These are phyloP conservation scores for Nannochloropsis salina DNA, from an alignment of 108 stramenopile species.

Conservation along the genomic window DNA sequence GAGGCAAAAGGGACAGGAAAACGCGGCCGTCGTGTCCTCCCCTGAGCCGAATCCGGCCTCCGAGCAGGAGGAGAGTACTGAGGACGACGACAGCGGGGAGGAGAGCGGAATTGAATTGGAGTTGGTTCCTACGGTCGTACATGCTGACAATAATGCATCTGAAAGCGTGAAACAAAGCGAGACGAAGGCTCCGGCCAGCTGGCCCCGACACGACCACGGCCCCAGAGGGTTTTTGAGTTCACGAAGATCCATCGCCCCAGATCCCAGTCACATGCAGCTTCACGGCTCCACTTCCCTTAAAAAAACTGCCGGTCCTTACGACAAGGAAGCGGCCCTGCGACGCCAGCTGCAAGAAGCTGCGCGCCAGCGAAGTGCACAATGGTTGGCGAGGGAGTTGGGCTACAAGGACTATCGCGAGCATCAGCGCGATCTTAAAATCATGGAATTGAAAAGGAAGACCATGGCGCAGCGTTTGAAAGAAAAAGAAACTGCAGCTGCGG, in stretches of 20 bases:
- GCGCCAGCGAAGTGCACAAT: slow-evolving; percentile 16
- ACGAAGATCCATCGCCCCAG: too few relatives aligned
- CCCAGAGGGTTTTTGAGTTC: neutral
- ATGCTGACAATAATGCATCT: neutral
- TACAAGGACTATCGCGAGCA: neutral
- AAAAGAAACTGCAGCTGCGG: neutral
- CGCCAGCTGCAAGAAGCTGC: slow-evolving; percentile 18
- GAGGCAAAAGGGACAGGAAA: slow-evolving; percentile 8
- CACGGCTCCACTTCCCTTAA: neutral
- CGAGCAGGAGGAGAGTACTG: slow-evolving; percentile 22
- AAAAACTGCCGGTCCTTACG: neutral
- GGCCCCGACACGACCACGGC: neutral
- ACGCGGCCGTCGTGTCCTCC: neutral
- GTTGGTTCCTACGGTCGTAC: neutral
- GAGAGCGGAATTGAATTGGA: slow-evolving; percentile 38
- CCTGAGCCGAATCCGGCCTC: neutral
- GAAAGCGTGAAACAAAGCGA: neutral
- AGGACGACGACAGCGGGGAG: slow-evolving; percentile 30
- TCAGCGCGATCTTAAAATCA: neutral
- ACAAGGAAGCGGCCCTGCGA: neutral
- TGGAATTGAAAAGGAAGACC: neutral
- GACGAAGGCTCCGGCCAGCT: neutral
- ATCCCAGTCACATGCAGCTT: neutral
- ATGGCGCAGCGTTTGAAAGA: neutral
- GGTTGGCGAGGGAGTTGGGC: slow-evolving; percentile 13